Evolutionary conservation across 257 asterid species (phyloP), one percentile per base, ranked within the genome.

Genomic region (Salvia splendens): DNA sequence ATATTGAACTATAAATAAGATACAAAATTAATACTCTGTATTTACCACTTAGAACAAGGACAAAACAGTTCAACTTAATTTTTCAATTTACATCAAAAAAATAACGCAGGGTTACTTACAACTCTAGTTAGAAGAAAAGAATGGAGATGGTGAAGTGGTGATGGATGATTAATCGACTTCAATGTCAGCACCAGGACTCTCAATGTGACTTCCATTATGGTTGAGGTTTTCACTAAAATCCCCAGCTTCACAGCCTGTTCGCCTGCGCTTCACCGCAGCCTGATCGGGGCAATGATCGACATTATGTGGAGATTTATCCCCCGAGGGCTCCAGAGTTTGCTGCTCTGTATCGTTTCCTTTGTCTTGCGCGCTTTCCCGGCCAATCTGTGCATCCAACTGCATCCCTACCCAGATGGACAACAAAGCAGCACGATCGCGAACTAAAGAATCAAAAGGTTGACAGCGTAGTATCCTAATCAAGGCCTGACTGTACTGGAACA

Each of bases 381-480:
- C 76, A 15, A 83, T 73, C 73, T 77, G 95, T 20, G 57, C 58
- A 67, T 81, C 81, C 79, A 90, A 66, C 79, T 87, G 92, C 81
- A 35, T 81, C 84, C 86, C 87, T 51, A 85, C 82, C 91, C 87
- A 85, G 32, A 86, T 80, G 40, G 95, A 85, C 78, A 90, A 70
- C 40, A 90, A 75, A 73, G 83, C 81, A 72, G 95, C 96, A 78
- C 86, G 91, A 78, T 93, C 98, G 62, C 97, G 89, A 41, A 79
- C 83, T 74, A 86, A 68, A 64, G 96, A 93, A 80, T 90, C 96
- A 69, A 76, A 79, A 0, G 83, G 92, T 0, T 88, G 83, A 75
- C 86, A 81, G 35, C 66, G 78, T 17, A 93, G 82, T 82, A 93
- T 76, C 40, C 79, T 79, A 61, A 76, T 73, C 89, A 93, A 82